A percentile compares a stretch with the other conserved stretches of the same genome.
Evolutionary conservation across 2,329 filamentous ascomycete genomes (phyloP).

Genomic region (Phaeosphaeriaceae sp.): DNA sequence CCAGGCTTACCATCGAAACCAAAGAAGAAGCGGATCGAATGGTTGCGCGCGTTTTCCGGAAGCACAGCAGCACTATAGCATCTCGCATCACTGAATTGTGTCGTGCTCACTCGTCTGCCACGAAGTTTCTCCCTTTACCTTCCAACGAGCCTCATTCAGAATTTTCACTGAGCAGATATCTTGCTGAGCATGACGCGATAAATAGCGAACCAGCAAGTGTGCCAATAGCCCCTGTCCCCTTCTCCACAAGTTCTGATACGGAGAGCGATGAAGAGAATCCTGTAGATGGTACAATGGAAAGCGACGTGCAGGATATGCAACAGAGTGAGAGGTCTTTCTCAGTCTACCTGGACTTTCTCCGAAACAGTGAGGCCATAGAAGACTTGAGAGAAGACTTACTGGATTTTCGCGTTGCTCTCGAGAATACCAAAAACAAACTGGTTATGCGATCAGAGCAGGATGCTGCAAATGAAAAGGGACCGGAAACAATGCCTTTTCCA

Average conservation of each 20-base stretch:
- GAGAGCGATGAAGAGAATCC: background rate
- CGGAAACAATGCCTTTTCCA: background rate
- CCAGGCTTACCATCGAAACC: background rate
- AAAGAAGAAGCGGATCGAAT: background rate
- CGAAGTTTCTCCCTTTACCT: background rate
- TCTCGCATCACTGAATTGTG: background rate
- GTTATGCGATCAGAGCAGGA: background rate
- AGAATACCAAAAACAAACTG: background rate
- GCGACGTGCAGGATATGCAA: background rate
- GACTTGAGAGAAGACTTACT: background rate
- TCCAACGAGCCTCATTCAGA: background rate
- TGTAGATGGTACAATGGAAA: background rate
- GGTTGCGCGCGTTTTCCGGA: background rate
- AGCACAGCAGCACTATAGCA: background rate
- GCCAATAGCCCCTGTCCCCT: background rate
- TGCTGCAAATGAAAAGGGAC: background rate
- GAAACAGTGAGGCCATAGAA: background rate
- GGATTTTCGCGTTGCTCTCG: background rate
- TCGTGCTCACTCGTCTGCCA: background rate
- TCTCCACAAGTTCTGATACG: background rate
- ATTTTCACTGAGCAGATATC: background rate
- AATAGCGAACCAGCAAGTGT: background rate
- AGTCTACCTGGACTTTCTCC: background rate
- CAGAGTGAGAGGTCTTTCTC: background rate
- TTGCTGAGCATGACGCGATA: background rate